Evolutionary conservation across 805 yeast species (phyloP).

Genomic region (Hanseniaspora lachancei): DNA sequence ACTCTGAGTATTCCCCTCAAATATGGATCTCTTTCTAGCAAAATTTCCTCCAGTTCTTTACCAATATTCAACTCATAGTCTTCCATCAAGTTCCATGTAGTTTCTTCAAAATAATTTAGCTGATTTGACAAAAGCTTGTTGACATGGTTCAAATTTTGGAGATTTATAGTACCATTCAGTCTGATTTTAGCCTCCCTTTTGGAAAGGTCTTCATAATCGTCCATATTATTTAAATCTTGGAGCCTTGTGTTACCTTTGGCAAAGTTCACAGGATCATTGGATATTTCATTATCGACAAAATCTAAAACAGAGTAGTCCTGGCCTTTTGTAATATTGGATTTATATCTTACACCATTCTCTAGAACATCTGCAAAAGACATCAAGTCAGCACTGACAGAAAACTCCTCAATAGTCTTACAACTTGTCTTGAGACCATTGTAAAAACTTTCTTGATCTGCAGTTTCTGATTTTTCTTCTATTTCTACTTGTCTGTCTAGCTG

Average conservation of each 20-base stretch:
- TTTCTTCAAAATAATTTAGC: slow-evolving; percentile 2
- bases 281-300: not conserved
- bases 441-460: not conserved
- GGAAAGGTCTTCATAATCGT: not conserved
- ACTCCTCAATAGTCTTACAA: not conserved
- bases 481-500: slow-evolving; percentile 30
- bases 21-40: not conserved
- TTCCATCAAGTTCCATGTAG: not conserved
- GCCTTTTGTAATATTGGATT: not conserved
- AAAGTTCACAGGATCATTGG: not conserved
- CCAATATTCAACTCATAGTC: not conserved
- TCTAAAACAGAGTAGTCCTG: slow-evolving; percentile 4
- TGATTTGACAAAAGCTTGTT: not conserved
- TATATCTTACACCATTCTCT: not conserved
- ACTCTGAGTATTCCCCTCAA: not conserved
- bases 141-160: not conserved
- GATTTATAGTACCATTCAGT: slow-evolving; percentile 7
- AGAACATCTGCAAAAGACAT: slow-evolving; percentile 3
- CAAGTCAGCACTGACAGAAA: not conserved
- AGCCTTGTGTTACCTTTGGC: not conserved
- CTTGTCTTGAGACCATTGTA: not conserved
- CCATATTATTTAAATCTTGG: not conserved
- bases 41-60: not conserved
- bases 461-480: not conserved
- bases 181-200: slow-evolving; percentile 1